A percentile compares a stretch with the other conserved stretches of the same genome.
Evolutionary conservation across 148 eudicot genomes (phyloP).

Genomic region (Rhododendron mucronatum): DNA sequence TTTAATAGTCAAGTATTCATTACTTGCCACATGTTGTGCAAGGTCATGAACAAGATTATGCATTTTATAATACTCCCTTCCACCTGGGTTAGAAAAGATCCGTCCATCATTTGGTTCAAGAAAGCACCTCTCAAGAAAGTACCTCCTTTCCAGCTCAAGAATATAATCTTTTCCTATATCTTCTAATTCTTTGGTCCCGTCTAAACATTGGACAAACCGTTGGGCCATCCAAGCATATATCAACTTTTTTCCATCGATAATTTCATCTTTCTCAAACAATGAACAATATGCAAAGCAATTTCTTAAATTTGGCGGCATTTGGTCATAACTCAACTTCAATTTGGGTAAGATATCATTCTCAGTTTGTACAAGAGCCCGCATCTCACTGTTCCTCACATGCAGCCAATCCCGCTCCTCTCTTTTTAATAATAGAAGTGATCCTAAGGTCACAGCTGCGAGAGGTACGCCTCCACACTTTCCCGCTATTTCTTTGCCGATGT

Average conservation of each 20-base stretch:
- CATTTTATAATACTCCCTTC: not conserved
- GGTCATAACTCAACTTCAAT: too few species aligned
- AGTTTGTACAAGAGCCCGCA: not conserved
- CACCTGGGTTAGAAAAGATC: too few species aligned
- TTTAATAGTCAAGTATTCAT: not conserved
- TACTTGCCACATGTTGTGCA: not conserved
- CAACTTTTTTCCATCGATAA: not conserved
- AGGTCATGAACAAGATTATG: not conserved
- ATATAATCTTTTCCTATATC: not conserved
- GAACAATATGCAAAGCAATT: too few species aligned
- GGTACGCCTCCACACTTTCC: conserved; percentile 16
- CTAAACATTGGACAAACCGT: not conserved
- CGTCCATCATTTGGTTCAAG: not conserved
- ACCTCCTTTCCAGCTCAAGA: not conserved
- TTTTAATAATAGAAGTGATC: not conserved
- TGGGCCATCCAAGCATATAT: not conserved
- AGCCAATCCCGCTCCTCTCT: not conserved
- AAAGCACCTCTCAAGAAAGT: not conserved
- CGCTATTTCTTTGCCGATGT: conserved; percentile 18
- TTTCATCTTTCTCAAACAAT: too few species aligned
- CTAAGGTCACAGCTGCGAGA: conserved; percentile 3
- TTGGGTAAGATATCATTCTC: not conserved
- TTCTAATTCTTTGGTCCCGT: not conserved
- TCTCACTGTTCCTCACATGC: not conserved
- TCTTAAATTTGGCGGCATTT: too few species aligned